Conservation (phyloP, 2,329 filamentous ascomycete species). For the Fusarium humuli region DNA sequence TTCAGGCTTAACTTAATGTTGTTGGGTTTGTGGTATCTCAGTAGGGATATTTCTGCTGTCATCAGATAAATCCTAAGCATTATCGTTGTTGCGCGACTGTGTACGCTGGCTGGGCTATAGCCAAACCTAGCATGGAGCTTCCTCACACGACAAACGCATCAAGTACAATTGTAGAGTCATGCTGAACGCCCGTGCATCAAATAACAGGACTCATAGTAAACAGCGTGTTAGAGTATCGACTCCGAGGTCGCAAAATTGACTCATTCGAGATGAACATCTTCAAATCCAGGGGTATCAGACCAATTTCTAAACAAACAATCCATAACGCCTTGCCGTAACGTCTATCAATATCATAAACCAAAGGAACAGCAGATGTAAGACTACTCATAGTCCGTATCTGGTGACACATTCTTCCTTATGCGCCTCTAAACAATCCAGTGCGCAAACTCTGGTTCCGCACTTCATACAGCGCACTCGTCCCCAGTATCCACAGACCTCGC, state of each 20-base stretch:
- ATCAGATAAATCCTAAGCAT: background rate
- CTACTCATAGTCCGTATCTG: conserved; percentile 64
- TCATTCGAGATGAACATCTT: conserved; percentile 2
- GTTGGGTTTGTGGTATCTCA: background rate
- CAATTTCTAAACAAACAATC: conserved; percentile 35
- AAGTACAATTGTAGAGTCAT: background rate
- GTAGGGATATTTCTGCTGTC: background rate
- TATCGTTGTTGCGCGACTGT: background rate
- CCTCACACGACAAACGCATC: background rate
- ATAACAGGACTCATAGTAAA: background rate
- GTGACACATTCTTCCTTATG: conserved; percentile 79
- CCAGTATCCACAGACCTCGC: conserved; percentile 86
- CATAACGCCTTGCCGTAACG: conserved; percentile 35
- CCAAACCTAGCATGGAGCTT: background rate
- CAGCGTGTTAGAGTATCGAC: background rate
- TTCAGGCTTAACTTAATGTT: background rate
- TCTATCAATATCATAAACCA: conserved; percentile 2
- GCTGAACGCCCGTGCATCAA: background rate
- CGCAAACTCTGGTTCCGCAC: conserved; percentile 83
- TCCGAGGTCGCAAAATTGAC: conserved; percentile 11
- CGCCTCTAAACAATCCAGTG: conserved; percentile 76
- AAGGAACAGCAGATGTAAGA: background rate
- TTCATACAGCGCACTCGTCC: conserved; percentile 80
- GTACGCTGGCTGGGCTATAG: background rate
- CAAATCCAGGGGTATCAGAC: conserved; percentile 43